These are phyloP conservation scores for Meyerozyma smithsonii DNA, from an alignment of 1,139 yeast genomes.

Conservation along the genomic window DNA sequence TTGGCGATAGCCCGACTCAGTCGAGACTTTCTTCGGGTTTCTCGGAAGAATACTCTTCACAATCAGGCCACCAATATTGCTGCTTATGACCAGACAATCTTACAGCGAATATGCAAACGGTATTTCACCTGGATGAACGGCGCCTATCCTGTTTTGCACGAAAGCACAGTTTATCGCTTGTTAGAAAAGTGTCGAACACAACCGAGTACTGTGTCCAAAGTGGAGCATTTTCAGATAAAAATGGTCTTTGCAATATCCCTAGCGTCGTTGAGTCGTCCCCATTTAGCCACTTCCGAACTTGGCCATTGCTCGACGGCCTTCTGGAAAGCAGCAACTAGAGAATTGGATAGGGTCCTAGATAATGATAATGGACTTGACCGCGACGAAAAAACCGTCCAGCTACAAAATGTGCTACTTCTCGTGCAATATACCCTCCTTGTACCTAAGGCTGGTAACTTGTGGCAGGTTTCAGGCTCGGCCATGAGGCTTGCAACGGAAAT, in stretches of 20 bases:
- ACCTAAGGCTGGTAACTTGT: slow-evolving; percentile 1
- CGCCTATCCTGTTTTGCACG: slow-evolving; percentile 3
- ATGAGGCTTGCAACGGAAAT: slow-evolving; percentile 3
- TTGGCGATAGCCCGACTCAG: not conserved
- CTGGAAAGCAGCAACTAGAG: not conserved
- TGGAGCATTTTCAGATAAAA: not conserved
- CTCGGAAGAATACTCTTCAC: not conserved
- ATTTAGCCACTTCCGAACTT: not conserved
- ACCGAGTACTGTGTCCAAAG: not conserved
- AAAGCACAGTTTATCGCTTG: not conserved
- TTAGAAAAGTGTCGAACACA: not conserved
- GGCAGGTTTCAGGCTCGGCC: slow-evolving; percentile 4
- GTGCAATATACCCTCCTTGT: slow-evolving; percentile 2
- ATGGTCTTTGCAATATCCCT: slow-evolving; percentile 3
- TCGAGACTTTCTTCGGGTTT: slow-evolving; percentile 1
- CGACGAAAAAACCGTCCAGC: too few species aligned
- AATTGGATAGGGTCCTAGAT: not conserved
- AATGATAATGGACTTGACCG: not conserved
- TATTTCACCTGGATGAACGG: slow-evolving; percentile 4
- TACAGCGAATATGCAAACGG: not conserved
- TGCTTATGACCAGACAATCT: not conserved
- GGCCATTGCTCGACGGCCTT: slow-evolving; percentile 1
- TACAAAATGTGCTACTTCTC: slow-evolving; percentile 1
- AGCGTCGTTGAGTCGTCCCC: slow-evolving; percentile 2
- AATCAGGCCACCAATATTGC: slow-evolving; percentile 1